phyloP scores from a whole-genome alignment of 192 early-diverging fungal genomes.

The Backusella tarrabulga region DNA sequence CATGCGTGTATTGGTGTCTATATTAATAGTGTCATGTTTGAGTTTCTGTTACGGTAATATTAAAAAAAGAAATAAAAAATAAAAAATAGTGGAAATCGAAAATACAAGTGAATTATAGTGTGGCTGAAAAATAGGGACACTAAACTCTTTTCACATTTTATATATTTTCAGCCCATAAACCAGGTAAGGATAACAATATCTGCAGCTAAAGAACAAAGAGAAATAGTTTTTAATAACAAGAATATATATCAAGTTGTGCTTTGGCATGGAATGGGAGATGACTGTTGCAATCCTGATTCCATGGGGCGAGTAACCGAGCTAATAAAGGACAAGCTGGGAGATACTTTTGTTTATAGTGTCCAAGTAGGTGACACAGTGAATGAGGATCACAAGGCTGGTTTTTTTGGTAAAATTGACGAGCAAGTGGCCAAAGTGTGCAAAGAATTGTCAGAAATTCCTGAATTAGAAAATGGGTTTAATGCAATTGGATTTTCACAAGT shows the following conservation, averaged over 20 bases:
- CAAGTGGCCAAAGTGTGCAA: constrained; percentile 59
- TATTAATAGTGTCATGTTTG: background rate
- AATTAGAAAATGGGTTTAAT: constrained; percentile 79
- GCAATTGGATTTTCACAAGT: constrained; percentile 91
- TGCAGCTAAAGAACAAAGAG: background rate
- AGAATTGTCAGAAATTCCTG: constrained; percentile 52
- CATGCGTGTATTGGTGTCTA: background rate
- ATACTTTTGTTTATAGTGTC: constrained; percentile 76
- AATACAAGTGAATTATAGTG: background rate
- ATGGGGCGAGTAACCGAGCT: constrained; percentile 34
- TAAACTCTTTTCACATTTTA: background rate
- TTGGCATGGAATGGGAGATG: constrained; percentile 93
- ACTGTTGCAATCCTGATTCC: constrained; percentile 66
- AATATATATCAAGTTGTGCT: constrained; percentile 55
- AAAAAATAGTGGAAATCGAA: background rate
- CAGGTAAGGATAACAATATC: constrained; percentile 1
- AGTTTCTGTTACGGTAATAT: constrained; percentile 6
- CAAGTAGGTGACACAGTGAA: constrained; percentile 61
- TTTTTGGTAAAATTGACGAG: constrained; percentile 82
- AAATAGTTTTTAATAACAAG: background rate
- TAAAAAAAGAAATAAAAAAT: background rate
- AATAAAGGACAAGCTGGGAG: constrained; percentile 49
- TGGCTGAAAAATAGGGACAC: background rate
- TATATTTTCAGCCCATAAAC: constrained; percentile 19
- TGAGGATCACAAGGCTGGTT: constrained; percentile 77